A percentile compares a stretch with the other conserved stretches of the same genome.
Conservation (phyloP, 495 filamentous ascomycete species). For the Aspergillus egyptiacus region DNA sequence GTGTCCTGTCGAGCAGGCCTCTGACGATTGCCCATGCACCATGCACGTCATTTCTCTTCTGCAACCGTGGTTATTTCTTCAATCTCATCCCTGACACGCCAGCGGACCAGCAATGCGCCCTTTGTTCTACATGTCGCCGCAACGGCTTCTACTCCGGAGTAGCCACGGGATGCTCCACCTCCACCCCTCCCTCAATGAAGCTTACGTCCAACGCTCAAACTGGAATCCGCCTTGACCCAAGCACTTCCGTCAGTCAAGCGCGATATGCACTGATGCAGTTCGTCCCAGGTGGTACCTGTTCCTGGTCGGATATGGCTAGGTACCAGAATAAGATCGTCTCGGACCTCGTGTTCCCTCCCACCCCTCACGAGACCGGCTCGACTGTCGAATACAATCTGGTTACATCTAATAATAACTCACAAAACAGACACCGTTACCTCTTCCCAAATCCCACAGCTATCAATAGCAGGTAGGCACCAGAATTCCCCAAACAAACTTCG, state of each 20-base stretch:
- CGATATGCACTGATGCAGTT: too few species aligned
- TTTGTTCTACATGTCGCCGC: background rate
- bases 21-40: background rate
- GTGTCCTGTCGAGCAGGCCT: background rate
- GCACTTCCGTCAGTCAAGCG: too few species aligned
- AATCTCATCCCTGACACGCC: background rate
- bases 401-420: conserved; percentile 8
- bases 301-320: too few species aligned
- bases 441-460: background rate
- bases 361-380: too few species aligned
- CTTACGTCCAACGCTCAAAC: too few species aligned
- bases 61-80: too few species aligned
- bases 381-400: background rate
- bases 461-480: background rate
- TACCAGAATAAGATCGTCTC: background rate
- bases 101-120: too few species aligned
- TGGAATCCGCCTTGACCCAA: too few species aligned
- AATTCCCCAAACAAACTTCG: background rate
- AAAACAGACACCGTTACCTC: background rate
- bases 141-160: too few species aligned
- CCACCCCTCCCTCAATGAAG: too few species aligned
- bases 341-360: conserved; percentile 1
- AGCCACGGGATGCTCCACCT: too few species aligned
- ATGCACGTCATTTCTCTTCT: background rate
- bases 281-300: too few species aligned